These are phyloP conservation scores for Leishmania arabica DNA, from an alignment of 208 protist species.

Conservation along the genomic window DNA sequence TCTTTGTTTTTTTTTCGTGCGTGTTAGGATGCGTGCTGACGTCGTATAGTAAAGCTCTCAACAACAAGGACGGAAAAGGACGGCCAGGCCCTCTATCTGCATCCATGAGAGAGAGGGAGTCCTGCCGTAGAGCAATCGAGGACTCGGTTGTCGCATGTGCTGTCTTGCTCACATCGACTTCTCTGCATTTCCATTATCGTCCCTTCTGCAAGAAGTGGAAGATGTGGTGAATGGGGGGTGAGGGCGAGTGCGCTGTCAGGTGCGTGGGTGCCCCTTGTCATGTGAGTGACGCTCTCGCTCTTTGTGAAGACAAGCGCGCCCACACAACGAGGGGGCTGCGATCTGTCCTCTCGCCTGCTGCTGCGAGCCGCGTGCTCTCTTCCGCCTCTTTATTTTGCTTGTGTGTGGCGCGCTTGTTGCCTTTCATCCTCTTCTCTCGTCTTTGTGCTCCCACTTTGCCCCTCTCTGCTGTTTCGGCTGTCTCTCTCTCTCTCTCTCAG, in stretches of 20 bases:
- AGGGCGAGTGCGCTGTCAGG: background rate
- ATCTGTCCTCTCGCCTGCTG: background rate
- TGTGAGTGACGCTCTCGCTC: background rate
- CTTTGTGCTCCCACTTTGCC: no score
- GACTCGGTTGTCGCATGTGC: no score
- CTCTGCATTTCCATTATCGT: background rate
- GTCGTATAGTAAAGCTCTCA: background rate
- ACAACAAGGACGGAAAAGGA: background rate
- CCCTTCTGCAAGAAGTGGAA: background rate
- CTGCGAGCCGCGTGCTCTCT: background rate
- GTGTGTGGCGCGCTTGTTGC: no score
- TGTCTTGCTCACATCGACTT: background rate
- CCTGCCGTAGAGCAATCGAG: background rate
- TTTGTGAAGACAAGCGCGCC: background rate
- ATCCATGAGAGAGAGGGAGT: background rate
- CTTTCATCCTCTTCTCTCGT: no score
- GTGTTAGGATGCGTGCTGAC: background rate
- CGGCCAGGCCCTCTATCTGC: no score
- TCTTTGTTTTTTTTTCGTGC: no score
- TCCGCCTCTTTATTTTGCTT: no score
- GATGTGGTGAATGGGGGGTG: background rate
- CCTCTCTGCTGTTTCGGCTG: background rate
- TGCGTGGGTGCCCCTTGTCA: background rate
- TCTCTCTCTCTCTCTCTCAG: background rate
- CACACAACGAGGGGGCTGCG: background rate